These are phyloP conservation scores for Cadophora luteo-olivacea DNA, from an alignment of 2,329 filamentous ascomycete species.

Conservation along the genomic window DNA sequence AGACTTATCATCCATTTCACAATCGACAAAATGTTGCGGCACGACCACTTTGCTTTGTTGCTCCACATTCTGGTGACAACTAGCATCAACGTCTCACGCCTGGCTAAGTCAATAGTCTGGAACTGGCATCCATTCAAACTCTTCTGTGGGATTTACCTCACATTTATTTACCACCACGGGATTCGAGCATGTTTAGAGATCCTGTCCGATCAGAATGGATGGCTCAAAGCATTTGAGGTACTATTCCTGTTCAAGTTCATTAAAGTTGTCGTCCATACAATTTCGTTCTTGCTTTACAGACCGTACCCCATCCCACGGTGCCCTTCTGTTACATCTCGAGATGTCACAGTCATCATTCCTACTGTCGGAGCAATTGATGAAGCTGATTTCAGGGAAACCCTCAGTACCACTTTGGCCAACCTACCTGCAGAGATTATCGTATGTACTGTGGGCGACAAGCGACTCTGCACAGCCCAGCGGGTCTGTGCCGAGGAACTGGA, in stretches of 20 bases:
- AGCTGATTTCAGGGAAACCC: constrained; percentile 21
- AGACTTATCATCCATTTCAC: no score
- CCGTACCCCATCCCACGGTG: not conserved
- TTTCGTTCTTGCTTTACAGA: constrained; percentile 29
- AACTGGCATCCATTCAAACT: constrained; percentile 11
- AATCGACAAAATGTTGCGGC: not conserved
- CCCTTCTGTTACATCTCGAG: constrained; percentile 22
- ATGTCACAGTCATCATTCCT: constrained; percentile 39
- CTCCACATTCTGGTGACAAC: not conserved
- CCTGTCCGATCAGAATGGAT: constrained; percentile 1
- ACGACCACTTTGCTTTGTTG: not conserved
- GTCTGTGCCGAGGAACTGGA: not conserved
- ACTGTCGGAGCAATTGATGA: constrained; percentile 31
- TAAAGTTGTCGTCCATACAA: constrained; percentile 33
- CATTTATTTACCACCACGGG: not conserved
- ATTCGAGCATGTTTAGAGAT: not conserved
- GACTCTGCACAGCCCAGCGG: not conserved
- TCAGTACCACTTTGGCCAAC: constrained; percentile 28
- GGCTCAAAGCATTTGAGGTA: constrained; percentile 17
- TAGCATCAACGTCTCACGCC: not conserved
- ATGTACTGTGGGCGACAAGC: constrained; percentile 28
- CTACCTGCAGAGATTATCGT: constrained; percentile 31
- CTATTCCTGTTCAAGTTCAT: constrained; percentile 34
- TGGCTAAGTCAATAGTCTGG: constrained; percentile 6
- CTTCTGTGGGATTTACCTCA: not conserved